These are phyloP conservation scores for Thelonectria discophora DNA, from an alignment of 2,329 filamentous ascomycete genomes.

Conservation along the genomic window DNA sequence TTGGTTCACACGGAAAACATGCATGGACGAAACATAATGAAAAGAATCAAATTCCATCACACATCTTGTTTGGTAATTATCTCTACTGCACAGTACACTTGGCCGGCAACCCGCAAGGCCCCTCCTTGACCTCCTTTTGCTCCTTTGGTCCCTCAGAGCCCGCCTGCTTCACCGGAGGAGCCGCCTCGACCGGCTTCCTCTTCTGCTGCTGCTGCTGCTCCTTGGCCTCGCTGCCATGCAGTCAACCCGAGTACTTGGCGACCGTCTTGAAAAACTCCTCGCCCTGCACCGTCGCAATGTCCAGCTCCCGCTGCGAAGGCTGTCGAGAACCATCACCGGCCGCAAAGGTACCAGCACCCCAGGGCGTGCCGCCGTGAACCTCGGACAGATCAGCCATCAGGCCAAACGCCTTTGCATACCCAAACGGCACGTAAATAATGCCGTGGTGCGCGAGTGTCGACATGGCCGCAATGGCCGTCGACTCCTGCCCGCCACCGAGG, in stretches of 20 bases:
- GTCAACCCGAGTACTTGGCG: conserved; percentile 78
- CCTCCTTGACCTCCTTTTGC: conserved; percentile 63
- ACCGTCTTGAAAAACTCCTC: conserved; percentile 83
- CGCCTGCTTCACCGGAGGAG: conserved; percentile 27
- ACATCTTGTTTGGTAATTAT: conserved; percentile 20
- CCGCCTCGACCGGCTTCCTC: conserved; percentile 27
- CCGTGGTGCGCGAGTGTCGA: conserved; percentile 92
- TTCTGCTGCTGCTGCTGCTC: conserved; percentile 28
- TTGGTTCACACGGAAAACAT: no score
- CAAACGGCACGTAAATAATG: conserved; percentile 94
- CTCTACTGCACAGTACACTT: conserved; percentile 75
- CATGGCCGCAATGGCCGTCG: conserved; percentile 81
- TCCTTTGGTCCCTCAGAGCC: conserved; percentile 39
- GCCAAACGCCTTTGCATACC: conserved; percentile 83
- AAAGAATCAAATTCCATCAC: no score
- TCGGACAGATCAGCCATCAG: conserved; percentile 76
- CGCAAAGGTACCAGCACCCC: conserved; percentile 94
- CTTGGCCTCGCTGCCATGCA: conserved; percentile 67
- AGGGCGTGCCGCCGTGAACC: conserved; percentile 86
- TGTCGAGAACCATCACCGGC: conserved; percentile 82
- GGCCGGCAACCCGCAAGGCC: conserved; percentile 79
- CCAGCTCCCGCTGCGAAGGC: conserved; percentile 77
- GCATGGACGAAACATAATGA: no score
- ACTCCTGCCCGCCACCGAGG: conserved; percentile 91
- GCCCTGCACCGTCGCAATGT: conserved; percentile 84